Conservation (phyloP, 805 yeast genomes). For the Yarrowia alimentaria region DNA sequence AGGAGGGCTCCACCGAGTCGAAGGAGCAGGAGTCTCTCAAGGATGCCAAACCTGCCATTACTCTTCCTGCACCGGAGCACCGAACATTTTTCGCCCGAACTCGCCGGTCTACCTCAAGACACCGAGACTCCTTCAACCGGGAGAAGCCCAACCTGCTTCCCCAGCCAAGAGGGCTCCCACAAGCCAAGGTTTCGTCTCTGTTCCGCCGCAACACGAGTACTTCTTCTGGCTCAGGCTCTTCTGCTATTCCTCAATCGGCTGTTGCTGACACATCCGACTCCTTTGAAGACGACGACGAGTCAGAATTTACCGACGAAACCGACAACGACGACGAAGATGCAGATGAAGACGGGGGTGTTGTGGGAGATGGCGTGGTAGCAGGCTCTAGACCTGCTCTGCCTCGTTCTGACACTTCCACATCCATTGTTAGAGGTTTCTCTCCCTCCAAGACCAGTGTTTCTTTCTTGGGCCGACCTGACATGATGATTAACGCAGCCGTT, state of each 20-base stretch:
- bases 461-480: conserved; percentile 22
- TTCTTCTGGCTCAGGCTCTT: conserved; percentile 1
- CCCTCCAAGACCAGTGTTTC: conserved; percentile 41
- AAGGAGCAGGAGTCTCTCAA: not conserved
- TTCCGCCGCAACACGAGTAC: conserved; percentile 20
- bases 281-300: conserved; percentile 19
- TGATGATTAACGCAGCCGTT: not conserved
- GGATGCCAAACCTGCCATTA: no score
- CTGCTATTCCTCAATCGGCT: not conserved
- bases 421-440: conserved; percentile 43
- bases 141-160: not conserved
- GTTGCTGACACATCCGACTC: conserved; percentile 17
- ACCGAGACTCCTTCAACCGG: conserved; percentile 20
- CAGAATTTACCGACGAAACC: conserved; percentile 17
- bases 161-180: not conserved
- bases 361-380: not conserved
- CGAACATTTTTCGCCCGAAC: conserved; percentile 7
- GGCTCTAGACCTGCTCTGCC: conserved; percentile 6
- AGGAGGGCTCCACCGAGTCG: not conserved
- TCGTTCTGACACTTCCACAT: conserved; percentile 38
- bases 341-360: conserved; percentile 8
- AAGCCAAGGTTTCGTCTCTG: conserved; percentile 11
- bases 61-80: no score
- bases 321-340: conserved; percentile 8
- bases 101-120: conserved; percentile 2